Conservation (phyloP, 1,139 yeast genomes). For the Pichiaceae sp. region DNA sequence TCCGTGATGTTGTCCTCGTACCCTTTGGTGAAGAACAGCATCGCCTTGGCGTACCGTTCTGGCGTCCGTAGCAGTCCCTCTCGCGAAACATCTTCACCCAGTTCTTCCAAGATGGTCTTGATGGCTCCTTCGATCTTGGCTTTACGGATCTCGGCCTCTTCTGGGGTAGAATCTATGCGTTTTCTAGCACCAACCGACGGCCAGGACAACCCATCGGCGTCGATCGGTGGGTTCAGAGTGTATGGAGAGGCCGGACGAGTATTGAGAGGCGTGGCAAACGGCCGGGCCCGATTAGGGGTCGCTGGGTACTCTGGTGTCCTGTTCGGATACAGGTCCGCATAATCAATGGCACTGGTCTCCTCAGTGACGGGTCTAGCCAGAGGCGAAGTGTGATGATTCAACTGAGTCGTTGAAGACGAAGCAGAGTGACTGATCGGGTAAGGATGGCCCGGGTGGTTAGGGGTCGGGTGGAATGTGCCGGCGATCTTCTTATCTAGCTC, state of each 20-base stretch:
- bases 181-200: constrained; percentile 82
- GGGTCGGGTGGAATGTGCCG: background rate
- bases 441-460: background rate
- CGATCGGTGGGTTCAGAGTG: constrained; percentile 78
- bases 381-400: constrained; percentile 12
- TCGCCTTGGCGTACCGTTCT: constrained; percentile 91
- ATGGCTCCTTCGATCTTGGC: constrained; percentile 79
- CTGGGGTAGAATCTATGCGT: constrained; percentile 59
- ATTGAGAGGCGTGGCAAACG: constrained; percentile 41
- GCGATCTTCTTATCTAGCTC: constrained; percentile 1
- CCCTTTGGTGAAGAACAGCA: constrained; percentile 92
- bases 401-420: background rate
- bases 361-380: constrained; percentile 12
- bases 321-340: constrained; percentile 4
- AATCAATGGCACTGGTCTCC: constrained; percentile 3
- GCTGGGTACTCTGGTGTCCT: background rate
- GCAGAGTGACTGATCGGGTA: background rate
- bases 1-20: constrained; percentile 88
- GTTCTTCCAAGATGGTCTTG: constrained; percentile 66
- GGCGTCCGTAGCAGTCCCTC: constrained; percentile 95
- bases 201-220: constrained; percentile 89
- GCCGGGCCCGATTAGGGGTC: background rate
- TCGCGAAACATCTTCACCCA: constrained; percentile 86
- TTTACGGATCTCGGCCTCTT: constrained; percentile 56
- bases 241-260: constrained; percentile 80